phyloP scores from a whole-genome alignment of 495 filamentous ascomycete species.

The Pyronema omphalodes region DNA sequence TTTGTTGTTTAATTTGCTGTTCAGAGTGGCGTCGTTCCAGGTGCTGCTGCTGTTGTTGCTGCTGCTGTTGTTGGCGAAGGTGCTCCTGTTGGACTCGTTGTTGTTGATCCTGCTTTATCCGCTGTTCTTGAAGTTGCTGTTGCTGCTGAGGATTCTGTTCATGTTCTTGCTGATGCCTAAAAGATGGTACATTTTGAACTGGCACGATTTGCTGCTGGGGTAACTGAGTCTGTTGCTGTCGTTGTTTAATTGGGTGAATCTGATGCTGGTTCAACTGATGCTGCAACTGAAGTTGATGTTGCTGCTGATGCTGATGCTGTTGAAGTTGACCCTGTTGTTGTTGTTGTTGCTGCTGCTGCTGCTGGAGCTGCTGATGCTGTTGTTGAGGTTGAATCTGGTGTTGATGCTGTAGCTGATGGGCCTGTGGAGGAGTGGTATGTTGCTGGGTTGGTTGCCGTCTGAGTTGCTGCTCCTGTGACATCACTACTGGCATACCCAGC shows the following conservation, averaged over 20 bases:
- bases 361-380: constrained; percentile 18
- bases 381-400: constrained; percentile 8
- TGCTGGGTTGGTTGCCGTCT: constrained; percentile 2
- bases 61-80: too few relatives aligned
- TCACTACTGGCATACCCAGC: too few relatives aligned
- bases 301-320: constrained; percentile 3
- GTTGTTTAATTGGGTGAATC: constrained; percentile 10
- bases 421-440: background rate
- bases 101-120: constrained; percentile 9
- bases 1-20: too few relatives aligned
- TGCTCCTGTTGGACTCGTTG: constrained; percentile 9
- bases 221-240: constrained; percentile 15
- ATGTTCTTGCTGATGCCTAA: background rate
- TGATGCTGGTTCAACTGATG: constrained; percentile 17
- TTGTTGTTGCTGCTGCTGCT: constrained; percentile 16
- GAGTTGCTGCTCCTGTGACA: constrained; percentile 6
- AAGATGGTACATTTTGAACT: constrained; percentile 4
- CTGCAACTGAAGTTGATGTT: constrained; percentile 13
- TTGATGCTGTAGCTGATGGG: constrained; percentile 3
- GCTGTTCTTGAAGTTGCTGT: background rate
- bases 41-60: background rate
- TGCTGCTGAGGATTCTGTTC: background rate
- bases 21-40: too few relatives aligned
- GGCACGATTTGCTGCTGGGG: constrained; percentile 1
- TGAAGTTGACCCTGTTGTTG: constrained; percentile 2